phyloP scores from a whole-genome alignment of 306 rosid genomes.

The Hippophae tibetana region DNA sequence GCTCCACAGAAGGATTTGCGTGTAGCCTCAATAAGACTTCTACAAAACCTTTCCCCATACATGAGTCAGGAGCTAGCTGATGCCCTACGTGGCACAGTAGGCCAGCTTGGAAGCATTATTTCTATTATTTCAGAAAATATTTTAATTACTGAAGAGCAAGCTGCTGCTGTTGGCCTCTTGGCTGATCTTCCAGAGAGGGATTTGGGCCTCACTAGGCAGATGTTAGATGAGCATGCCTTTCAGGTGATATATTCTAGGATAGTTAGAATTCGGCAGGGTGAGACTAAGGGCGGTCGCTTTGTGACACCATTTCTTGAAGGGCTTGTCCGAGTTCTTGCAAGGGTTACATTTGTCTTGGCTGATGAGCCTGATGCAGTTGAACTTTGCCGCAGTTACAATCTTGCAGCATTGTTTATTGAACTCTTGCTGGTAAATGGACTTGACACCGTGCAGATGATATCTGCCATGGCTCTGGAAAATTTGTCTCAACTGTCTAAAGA shows the following conservation, averaged over 20 bases:
- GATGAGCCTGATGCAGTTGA: slow-evolving; percentile 66
- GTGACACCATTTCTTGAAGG: slow-evolving; percentile 85
- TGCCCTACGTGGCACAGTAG: slow-evolving; percentile 84
- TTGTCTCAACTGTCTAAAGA: slow-evolving; percentile 64
- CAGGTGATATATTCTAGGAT: slow-evolving; percentile 47
- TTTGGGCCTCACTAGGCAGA: slow-evolving; percentile 92
- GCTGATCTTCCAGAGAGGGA: slow-evolving; percentile 97
- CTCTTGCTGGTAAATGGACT: slow-evolving; percentile 82
- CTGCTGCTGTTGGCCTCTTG: slow-evolving; percentile 81
- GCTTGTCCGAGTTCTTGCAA: slow-evolving; percentile 74
- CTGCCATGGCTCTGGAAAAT: slow-evolving; percentile 88
- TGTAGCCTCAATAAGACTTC: slow-evolving; percentile 74
- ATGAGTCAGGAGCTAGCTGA: slow-evolving; percentile 97
- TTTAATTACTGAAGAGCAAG: slow-evolving; percentile 84
- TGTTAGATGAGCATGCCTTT: slow-evolving; percentile 83
- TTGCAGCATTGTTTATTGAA: slow-evolving; percentile 65
- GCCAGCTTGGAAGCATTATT: slow-evolving; percentile 84
- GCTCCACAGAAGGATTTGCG: slow-evolving; percentile 91
- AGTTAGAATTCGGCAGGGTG: slow-evolving; percentile 66
- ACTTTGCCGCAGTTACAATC: slow-evolving; percentile 59
- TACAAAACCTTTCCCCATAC: slow-evolving; percentile 68
- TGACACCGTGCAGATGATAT: slow-evolving; percentile 84
- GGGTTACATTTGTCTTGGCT: slow-evolving; percentile 63
- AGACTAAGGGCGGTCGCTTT: slow-evolving; percentile 64
- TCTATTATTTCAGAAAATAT: slow-evolving; percentile 70